phyloP scores from a whole-genome alignment of 305 asterid species.

The Striga hermonthica region DNA sequence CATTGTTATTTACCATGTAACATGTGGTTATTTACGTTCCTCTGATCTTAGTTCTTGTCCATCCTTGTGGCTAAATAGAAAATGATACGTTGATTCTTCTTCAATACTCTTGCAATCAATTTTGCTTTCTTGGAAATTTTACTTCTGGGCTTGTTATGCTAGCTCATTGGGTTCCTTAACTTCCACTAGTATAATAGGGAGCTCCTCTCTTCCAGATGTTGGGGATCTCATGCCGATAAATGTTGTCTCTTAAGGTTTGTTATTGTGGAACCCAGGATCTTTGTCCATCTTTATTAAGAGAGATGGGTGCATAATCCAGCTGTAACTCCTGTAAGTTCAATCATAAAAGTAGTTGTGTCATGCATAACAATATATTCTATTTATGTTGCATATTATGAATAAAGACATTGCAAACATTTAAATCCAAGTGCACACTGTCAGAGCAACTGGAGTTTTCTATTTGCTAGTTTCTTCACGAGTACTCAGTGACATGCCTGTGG shows the following conservation, averaged over 20 bases:
- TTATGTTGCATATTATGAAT: constrained; percentile 13
- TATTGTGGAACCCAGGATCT: constrained; percentile 37
- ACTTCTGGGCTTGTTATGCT: constrained; percentile 17
- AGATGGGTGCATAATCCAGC: constrained; percentile 38
- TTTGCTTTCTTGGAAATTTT: constrained; percentile 20
- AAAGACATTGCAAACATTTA: constrained; percentile 20
- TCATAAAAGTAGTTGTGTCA: constrained; percentile 24
- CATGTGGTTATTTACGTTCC: constrained; percentile 19
- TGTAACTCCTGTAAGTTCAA: constrained; percentile 36
- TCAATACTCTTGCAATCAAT: constrained; percentile 22
- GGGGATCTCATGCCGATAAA: constrained; percentile 49
- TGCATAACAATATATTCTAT: constrained; percentile 2
- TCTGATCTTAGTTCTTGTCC: constrained; percentile 19
- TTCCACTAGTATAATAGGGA: constrained; percentile 41
- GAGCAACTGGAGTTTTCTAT: constrained; percentile 19
- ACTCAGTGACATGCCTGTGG: constrained; percentile 11
- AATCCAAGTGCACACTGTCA: constrained; percentile 15
- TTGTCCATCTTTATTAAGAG: constrained; percentile 33
- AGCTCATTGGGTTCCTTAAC: constrained; percentile 46
- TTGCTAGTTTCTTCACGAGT: neutral
- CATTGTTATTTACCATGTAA: constrained; percentile 22
- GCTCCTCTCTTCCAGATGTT: constrained; percentile 44
- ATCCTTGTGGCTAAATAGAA: constrained; percentile 23
- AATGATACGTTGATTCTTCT: constrained; percentile 13
- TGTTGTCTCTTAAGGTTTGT: constrained; percentile 49